A percentile compares a stretch with the other conserved stretches of the same genome.
phyloP scores from a whole-genome alignment of 2,329 filamentous ascomycete genomes.

The Xylaria hypoxylon region DNA sequence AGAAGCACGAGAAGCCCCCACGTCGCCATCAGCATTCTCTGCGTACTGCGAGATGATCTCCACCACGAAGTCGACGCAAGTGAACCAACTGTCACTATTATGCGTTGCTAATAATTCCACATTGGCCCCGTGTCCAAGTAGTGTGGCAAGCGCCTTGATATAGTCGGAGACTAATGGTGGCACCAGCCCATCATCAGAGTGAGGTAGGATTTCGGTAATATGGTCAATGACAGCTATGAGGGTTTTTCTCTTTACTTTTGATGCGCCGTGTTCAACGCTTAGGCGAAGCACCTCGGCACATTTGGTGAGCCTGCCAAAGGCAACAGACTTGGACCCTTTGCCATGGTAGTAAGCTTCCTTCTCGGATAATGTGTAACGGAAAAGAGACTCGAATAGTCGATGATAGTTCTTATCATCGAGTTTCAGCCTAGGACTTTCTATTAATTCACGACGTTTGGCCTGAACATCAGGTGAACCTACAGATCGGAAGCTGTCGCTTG shows the following conservation, averaged over 20 bases:
- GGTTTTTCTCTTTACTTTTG: slow-evolving; percentile 79
- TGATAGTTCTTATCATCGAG: slow-evolving; percentile 84
- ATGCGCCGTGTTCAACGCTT: slow-evolving; percentile 75
- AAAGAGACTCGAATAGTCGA: slow-evolving; percentile 82
- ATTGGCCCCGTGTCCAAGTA: slow-evolving; percentile 80
- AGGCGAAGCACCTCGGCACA: slow-evolving; percentile 79
- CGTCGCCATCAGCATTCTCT: slow-evolving; percentile 55
- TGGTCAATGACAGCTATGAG: slow-evolving; percentile 84
- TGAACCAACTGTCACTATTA: slow-evolving; percentile 72
- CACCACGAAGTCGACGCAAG: slow-evolving; percentile 77
- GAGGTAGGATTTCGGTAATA: slow-evolving; percentile 79
- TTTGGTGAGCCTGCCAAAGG: slow-evolving; percentile 69
- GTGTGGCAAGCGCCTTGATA: slow-evolving; percentile 75
- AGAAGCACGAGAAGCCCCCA: slow-evolving; percentile 57
- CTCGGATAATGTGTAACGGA: slow-evolving; percentile 75
- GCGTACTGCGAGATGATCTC: slow-evolving; percentile 68
- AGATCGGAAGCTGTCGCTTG: slow-evolving; percentile 45
- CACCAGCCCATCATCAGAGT: slow-evolving; percentile 71
- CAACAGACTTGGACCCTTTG: slow-evolving; percentile 53
- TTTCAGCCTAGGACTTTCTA: slow-evolving; percentile 38
- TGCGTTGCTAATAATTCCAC: slow-evolving; percentile 78
- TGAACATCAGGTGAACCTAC: slow-evolving; percentile 37
- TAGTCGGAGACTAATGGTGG: slow-evolving; percentile 81
- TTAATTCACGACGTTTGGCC: neutral
- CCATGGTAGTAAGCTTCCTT: slow-evolving; percentile 71